Conservation (phyloP, 176 grass and related monocot species). For the Miscanthus lutarioriparius region DNA sequence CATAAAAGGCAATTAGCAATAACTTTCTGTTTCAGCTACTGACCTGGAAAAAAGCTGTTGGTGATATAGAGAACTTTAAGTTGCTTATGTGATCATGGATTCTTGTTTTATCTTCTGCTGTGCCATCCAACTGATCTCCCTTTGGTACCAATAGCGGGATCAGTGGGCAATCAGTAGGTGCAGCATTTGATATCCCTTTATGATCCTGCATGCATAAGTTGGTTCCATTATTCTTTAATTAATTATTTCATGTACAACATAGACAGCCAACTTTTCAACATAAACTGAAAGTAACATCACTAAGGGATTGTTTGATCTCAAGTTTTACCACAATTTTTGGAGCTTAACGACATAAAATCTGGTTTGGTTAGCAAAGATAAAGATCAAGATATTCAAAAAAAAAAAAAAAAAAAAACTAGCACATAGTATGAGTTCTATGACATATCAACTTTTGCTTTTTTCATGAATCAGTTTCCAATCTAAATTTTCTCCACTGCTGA, state of each 20-base stretch:
- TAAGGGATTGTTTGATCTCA: not conserved
- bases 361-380: not conserved
- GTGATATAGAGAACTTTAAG: conserved; percentile 89
- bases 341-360: not conserved
- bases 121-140: conserved; percentile 47
- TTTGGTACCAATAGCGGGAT: conserved; percentile 60
- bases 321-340: not conserved
- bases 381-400: not conserved
- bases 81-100: conserved; percentile 95
- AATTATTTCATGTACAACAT: conserved; percentile 35
- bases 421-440: not conserved
- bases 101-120: conserved; percentile 54
- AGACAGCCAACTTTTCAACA: not conserved
- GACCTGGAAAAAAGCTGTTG: conserved; percentile 99
- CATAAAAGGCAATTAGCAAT: conserved; percentile 15
- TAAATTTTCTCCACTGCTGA: not conserved
- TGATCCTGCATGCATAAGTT: conserved; percentile 71
- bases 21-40: conserved; percentile 17
- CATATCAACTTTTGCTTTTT: not conserved
- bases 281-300: not conserved
- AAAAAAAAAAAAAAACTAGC: not conserved
- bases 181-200: conserved; percentile 97
- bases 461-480: not conserved
- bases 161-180: conserved; percentile 85
- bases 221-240: not conserved